Conservation (phyloP, 2,329 filamentous ascomycete genomes). For the Aspergillus sp. region DNA sequence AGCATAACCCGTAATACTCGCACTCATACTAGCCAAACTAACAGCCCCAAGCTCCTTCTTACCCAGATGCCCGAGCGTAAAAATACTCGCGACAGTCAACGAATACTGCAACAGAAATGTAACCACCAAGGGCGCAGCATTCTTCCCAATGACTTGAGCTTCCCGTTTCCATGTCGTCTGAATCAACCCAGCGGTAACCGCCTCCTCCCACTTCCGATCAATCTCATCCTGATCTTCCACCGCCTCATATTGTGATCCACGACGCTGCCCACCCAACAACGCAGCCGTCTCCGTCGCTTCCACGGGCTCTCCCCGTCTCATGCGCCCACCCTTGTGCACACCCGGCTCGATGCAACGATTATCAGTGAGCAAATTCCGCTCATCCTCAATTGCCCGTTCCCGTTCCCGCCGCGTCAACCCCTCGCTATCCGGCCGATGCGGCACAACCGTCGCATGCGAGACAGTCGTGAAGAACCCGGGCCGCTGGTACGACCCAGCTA, state of each 20-base stretch:
- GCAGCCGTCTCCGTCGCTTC: slow-evolving; percentile 50
- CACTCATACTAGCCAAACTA: slow-evolving; percentile 73
- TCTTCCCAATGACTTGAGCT: slow-evolving; percentile 73
- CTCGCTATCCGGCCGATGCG: slow-evolving; percentile 46
- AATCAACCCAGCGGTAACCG: slow-evolving; percentile 76
- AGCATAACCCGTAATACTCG: slow-evolving; percentile 73
- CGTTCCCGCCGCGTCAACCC: slow-evolving; percentile 55
- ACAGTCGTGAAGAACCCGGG: slow-evolving; percentile 76
- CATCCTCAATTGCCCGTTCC: slow-evolving; percentile 57
- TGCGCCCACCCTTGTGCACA: slow-evolving; percentile 10
- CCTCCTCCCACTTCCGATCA: slow-evolving; percentile 79
- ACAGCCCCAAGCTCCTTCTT: slow-evolving; percentile 69
- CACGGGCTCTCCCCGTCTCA: slow-evolving; percentile 8
- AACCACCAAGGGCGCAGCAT: slow-evolving; percentile 69
- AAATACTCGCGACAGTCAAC: slow-evolving; percentile 77
- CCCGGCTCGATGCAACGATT: slow-evolving; percentile 54
- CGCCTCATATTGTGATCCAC: slow-evolving; percentile 47
- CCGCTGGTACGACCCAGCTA: slow-evolving; percentile 70
- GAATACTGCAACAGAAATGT: slow-evolving; percentile 83
- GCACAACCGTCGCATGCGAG: slow-evolving; percentile 68
- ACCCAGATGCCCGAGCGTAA: slow-evolving; percentile 74
- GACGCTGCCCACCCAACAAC: slow-evolving; percentile 48
- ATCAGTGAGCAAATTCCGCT: slow-evolving; percentile 60
- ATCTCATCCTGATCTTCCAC: slow-evolving; percentile 57
- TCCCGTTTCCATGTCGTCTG: slow-evolving; percentile 91